Base-by-base conservation (phyloP, 352 stramenopile genomes). In the Phytophthora agathidicida region DNA sequence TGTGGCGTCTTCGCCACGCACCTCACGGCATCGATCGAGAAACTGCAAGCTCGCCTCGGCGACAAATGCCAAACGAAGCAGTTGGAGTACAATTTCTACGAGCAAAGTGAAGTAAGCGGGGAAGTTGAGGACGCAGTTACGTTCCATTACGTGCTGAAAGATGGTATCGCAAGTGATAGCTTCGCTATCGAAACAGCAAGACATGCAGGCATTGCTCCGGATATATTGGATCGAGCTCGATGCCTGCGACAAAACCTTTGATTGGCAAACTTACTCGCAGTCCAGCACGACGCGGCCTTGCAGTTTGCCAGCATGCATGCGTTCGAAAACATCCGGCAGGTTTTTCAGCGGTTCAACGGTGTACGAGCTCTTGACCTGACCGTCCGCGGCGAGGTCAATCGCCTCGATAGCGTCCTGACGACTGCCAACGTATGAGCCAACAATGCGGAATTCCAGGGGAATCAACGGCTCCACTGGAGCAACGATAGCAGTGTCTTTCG, bases 331-430 rank as follows among this genome's bases (percentile, higher is more conserved):
- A 42, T 60, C 53, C 2, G 75, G 70, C 9, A 86, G 39, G 30
- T 81, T 80, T 11, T 50, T 58, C 5, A 81, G 47, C 2, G 49
- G 54, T 37, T 83, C 70, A 13, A 86, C 50, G 5, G 60, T 68
- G 45, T 71, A 78, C 20, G 65, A 67, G 27, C 68, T 79, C 46
- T 67, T 71, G 24, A 84, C 73, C 5, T 77, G 61, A 16, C 79
- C 76, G 16, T 73, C 52, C 2, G 71, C 73, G 5, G 63, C 76
- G 7, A 89, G 46, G 37, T 84, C 69, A 28, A 89, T 64, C 5
- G 76, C 79, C 45, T 89, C 79, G 32, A 83, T 72, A 5, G 73
- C 53, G 33, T 86, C 79, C 43, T 89, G 70, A 13, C 75, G 75
- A 43, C 71, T 86, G 23, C 71, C 79, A 1, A 89, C 71, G 58